Conservation (phyloP, 306 rosid species). For the Oemleria cerasiformis region DNA sequence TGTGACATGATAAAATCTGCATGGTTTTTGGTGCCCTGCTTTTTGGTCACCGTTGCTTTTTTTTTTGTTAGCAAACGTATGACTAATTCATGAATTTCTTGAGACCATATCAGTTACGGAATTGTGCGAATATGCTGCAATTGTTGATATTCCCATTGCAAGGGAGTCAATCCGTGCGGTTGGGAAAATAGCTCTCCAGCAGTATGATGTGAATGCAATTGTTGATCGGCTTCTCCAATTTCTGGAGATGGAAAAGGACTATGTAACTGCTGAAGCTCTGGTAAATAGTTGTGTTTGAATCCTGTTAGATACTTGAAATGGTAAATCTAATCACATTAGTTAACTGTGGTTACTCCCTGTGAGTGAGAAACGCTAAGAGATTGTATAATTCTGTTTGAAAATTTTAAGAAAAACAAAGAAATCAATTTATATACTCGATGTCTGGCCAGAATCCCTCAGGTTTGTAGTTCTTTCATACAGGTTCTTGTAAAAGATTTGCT, state of each 20-base stretch:
- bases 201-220: conserved; percentile 98
- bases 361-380: neutral
- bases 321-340: conserved; percentile 20
- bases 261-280: conserved; percentile 98
- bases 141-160: conserved; percentile 99
- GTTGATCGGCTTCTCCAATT: conserved; percentile 98
- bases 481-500: conserved; percentile 97
- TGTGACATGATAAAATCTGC: conserved; percentile 19
- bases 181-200: conserved; percentile 97
- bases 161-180: conserved; percentile 99
- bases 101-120: conserved; percentile 77
- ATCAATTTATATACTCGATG: conserved; percentile 5
- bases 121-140: conserved; percentile 98
- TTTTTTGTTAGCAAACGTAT: conserved; percentile 18
- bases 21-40: conserved; percentile 17
- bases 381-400: neutral
- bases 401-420: neutral
- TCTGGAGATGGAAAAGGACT: conserved; percentile 99
- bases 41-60: conserved; percentile 16
- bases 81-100: conserved; percentile 33
- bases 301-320: neutral
- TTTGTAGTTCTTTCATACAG: conserved; percentile 45
- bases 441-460: conserved; percentile 23
- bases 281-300: conserved; percentile 41
- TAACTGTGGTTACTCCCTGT: conserved; percentile 10